Percentiles rank a stretch among this genome's conserved stretches.
Evolutionary conservation across 495 filamentous ascomycete genomes (phyloP).

Genomic region (Aspergillus ostianus): DNA sequence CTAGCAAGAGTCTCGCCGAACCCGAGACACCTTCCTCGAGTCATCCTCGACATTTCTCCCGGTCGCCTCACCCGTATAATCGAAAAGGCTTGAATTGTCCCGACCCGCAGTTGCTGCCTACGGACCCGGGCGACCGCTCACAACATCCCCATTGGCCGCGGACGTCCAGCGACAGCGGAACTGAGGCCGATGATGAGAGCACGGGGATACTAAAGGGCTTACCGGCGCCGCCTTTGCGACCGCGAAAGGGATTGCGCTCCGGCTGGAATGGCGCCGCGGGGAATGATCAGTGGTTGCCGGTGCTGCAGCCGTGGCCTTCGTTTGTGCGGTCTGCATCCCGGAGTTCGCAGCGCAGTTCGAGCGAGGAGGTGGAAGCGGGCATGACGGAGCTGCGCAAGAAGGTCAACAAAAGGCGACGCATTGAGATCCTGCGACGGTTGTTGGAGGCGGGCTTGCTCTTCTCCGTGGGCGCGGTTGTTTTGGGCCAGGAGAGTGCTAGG

Average conservation of each 20-base stretch:
- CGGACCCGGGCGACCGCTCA: slow-evolving; percentile 26
- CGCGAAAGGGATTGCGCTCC: slow-evolving; percentile 70
- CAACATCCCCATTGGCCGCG: slow-evolving; percentile 38
- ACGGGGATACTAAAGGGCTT: slow-evolving; percentile 70
- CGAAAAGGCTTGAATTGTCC: slow-evolving; percentile 39
- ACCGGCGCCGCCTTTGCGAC: slow-evolving; percentile 67
- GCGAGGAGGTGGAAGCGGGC: slow-evolving; percentile 34
- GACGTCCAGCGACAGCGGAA: slow-evolving; percentile 79
- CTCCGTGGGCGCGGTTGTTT: slow-evolving; percentile 44
- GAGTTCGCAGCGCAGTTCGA: slow-evolving; percentile 40
- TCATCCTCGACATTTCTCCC: slow-evolving; percentile 54
- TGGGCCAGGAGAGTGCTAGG: slow-evolving; percentile 32
- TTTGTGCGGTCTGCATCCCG: slow-evolving; percentile 33
- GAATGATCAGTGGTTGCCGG: slow-evolving; percentile 36
- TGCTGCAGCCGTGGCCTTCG: slow-evolving; percentile 37
- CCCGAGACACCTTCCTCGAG: slow-evolving; percentile 24
- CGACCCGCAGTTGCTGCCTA: slow-evolving; percentile 20
- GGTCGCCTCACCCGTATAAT: slow-evolving; percentile 77
- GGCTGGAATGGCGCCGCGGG: slow-evolving; percentile 44
- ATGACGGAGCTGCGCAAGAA: slow-evolving; percentile 29
- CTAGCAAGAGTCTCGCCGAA: slow-evolving; percentile 24
- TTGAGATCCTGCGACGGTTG: slow-evolving; percentile 45
- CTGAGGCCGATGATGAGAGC: slow-evolving; percentile 86
- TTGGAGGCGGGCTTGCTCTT: slow-evolving; percentile 44
- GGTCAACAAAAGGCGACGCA: slow-evolving; percentile 33